Percentiles rank a stretch among this genome's conserved stretches.
Conservation (phyloP, 305 asterid genomes). For the Fraxinus sp. region DNA sequence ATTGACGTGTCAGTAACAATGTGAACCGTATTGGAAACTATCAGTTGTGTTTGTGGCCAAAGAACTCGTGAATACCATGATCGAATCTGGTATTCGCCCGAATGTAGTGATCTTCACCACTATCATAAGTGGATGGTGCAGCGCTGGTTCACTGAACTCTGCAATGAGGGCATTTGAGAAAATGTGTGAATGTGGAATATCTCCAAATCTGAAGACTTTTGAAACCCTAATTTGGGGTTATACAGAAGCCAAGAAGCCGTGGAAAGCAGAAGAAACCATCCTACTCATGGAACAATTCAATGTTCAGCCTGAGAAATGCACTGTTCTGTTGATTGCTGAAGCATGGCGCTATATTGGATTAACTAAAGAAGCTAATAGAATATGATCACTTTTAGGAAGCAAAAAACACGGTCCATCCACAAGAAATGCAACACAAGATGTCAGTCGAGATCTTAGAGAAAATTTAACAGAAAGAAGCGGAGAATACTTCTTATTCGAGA, state of each 20-base stretch:
- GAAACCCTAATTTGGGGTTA: constrained; percentile 70
- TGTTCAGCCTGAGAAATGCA: constrained; percentile 54
- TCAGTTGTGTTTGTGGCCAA: too few species aligned
- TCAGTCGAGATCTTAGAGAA: constrained; percentile 44
- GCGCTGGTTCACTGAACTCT: constrained; percentile 52
- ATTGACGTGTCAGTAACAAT: too few species aligned
- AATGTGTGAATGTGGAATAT: constrained; percentile 56
- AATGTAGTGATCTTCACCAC: constrained; percentile 72
- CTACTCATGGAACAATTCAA: constrained; percentile 49
- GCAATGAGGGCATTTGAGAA: constrained; percentile 53
- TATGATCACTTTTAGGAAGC: constrained; percentile 23
- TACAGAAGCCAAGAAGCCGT: constrained; percentile 54
- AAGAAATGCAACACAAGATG: constrained; percentile 16
- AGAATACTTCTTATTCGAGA: constrained; percentile 31
- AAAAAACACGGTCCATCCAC: constrained; percentile 8
- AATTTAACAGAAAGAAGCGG: constrained; percentile 40
- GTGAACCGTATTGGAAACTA: too few species aligned
- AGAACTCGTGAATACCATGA: constrained; percentile 49
- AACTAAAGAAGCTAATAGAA: constrained; percentile 44
- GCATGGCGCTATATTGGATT: constrained; percentile 55
- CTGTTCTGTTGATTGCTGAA: constrained; percentile 42
- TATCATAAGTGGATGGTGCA: constrained; percentile 70
- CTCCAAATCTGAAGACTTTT: constrained; percentile 64
- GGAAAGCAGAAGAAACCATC: constrained; percentile 59
- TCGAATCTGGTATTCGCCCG: constrained; percentile 41